Base-by-base conservation (phyloP, 2,329 filamentous ascomycete genomes). In the Trichoderma afroharzianum region DNA sequence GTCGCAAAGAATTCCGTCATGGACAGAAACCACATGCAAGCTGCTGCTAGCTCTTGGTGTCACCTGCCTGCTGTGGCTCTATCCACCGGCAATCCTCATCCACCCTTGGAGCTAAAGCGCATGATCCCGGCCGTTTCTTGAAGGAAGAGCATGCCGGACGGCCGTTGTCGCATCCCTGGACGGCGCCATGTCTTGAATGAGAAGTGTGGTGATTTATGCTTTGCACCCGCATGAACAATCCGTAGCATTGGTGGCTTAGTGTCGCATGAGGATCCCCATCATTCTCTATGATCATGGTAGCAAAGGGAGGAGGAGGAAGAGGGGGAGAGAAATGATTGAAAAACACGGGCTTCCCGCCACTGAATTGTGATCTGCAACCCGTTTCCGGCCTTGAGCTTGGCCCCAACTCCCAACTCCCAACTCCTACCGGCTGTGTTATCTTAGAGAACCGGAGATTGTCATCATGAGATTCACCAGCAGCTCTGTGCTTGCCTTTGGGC, bases 41-140 rank as follows among this genome's bases (percentile, higher is more conserved):
- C 39, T 53, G 55, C 11, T 63, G 63, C 53, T 67, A 63, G 58
- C 21, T 61, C 28, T 7, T 50, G 57, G 57, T 72, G 66, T 70
- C 70, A 72, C 70, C 70, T 72, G 70, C 70, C 70, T 72, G 70
- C 70, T 70, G 70, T 70, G 70, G 66, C 21, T 59, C 47, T 59
- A 36, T 57, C 32, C 39, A 55, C 66, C 55, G 68, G 28, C 61
- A 66, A 71, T 59, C 50, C 57, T 66, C 55, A 36, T 53, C 68
- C 36, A 26, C 43, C 32, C 59, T 30, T 64, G 61, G 36, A 57
- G 68, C 47, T 50, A 36, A 53, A 26, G 36, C 43, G 39, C 67
- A 53, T 30, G 28, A 62, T 53, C 21, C 67, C 39, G 21, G 57
- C 30, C 11, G 32, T 30, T 43, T 43, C 26, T 39, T 58, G 24